Conservation (phyloP, 371 early-diverging fungal species). For the Mucor saturninus region DNA sequence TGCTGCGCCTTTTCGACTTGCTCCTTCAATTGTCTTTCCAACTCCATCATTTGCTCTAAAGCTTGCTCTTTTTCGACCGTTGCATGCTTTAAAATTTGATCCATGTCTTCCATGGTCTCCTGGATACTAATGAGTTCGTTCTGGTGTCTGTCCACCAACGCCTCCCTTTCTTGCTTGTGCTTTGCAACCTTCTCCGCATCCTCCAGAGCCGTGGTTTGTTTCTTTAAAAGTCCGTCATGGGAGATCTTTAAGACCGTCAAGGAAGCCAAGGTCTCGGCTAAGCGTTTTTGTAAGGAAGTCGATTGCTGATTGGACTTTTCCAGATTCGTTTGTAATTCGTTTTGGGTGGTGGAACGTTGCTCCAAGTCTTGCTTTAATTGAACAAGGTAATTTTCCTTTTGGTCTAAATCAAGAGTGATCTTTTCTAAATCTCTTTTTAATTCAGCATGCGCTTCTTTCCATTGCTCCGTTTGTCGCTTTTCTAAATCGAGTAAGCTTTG, state of each 20-base stretch:
- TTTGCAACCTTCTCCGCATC: not conserved
- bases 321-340: not conserved
- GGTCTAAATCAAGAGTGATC: constrained; percentile 12
- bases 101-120: constrained; percentile 2
- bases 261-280: constrained; percentile 24
- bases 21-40: constrained; percentile 8
- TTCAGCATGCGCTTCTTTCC: constrained; percentile 9
- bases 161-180: not conserved
- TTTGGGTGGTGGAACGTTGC: not conserved
- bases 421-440: constrained; percentile 16
- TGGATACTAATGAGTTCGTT: not conserved
- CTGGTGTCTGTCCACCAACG: not conserved
- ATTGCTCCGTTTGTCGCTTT: constrained; percentile 13
- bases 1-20: not conserved
- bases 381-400: constrained; percentile 10
- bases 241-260: constrained; percentile 20
- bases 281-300: constrained; percentile 7
- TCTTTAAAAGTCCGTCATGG: constrained; percentile 18
- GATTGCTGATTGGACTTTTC: constrained; percentile 17
- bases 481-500: not conserved
- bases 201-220: not conserved
- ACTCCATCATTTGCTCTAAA: constrained; percentile 2
- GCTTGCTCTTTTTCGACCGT: constrained; percentile 7
- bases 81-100: not conserved
- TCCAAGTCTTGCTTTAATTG: constrained; percentile 1